Conservation (phyloP, 139 green algal species). For the Picochlorum costavermella region DNA sequence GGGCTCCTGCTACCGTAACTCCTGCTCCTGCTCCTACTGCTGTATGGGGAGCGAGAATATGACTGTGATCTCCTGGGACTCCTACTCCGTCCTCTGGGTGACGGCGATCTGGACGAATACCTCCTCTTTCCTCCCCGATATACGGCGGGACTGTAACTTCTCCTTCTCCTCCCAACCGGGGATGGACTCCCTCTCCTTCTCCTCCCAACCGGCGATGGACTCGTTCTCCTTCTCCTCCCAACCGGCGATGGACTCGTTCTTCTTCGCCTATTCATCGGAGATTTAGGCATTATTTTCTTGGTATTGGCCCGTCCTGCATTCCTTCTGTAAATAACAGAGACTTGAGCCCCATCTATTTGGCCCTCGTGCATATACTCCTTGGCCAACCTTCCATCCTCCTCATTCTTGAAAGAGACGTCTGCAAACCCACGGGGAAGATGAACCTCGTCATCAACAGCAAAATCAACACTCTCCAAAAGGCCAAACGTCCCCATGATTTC, state of each 20-base stretch:
- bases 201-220: background rate
- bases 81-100: background rate
- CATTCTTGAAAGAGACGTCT: constrained; percentile 61
- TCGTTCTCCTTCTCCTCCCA: no score
- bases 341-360: constrained; percentile 72
- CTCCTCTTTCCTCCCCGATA: background rate
- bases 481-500: constrained; percentile 78
- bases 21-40: background rate
- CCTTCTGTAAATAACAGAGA: constrained; percentile 24
- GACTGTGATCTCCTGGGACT: background rate
- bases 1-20: background rate
- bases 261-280: no score
- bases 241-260: no score
- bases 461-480: constrained; percentile 43
- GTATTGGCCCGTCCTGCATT: background rate
- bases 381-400: constrained; percentile 58
- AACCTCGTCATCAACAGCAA: constrained; percentile 48
- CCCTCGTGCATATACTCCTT: constrained; percentile 75
- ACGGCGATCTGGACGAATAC: background rate
- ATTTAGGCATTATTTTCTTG: background rate
- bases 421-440: constrained; percentile 74
- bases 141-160: background rate
- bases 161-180: background rate
- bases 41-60: background rate
- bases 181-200: background rate